phyloP scores from a whole-genome alignment of 768 basidiomycete genomes.

The Panellus pusillus region DNA sequence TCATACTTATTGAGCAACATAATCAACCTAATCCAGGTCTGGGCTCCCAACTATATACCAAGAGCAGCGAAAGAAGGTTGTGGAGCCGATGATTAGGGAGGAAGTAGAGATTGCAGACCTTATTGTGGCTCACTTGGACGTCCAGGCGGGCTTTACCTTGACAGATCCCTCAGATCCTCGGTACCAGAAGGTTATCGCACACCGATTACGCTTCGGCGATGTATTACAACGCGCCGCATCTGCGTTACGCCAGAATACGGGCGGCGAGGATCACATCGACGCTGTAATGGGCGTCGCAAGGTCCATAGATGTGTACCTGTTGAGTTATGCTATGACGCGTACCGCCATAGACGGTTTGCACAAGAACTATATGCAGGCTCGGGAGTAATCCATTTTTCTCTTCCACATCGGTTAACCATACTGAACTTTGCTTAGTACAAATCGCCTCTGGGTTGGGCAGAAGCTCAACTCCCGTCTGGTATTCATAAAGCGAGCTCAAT shows the following conservation, averaged over 20 bases:
- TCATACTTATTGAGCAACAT: too few relatives aligned
- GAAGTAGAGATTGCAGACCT: constrained; percentile 72
- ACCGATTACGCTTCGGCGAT: constrained; percentile 66
- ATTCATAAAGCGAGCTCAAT: constrained; percentile 74
- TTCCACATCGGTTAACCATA: neutral
- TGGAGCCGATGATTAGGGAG: constrained; percentile 55
- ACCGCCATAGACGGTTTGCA: constrained; percentile 61
- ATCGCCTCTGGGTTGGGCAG: constrained; percentile 69
- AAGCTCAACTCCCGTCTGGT: constrained; percentile 74
- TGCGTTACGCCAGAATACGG: constrained; percentile 58
- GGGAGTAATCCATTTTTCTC: constrained; percentile 47
- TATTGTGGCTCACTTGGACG: constrained; percentile 61
- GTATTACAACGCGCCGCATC: constrained; percentile 67
- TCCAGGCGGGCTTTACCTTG: constrained; percentile 74
- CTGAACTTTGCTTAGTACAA: constrained; percentile 41
- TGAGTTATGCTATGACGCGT: constrained; percentile 67
- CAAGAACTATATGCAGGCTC: constrained; percentile 62
- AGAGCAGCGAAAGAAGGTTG: constrained; percentile 55
- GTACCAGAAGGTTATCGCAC: constrained; percentile 60
- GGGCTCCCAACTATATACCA: constrained; percentile 73
- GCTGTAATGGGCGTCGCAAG: constrained; percentile 72
- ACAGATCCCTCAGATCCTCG: constrained; percentile 72
- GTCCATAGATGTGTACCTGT: constrained; percentile 73
- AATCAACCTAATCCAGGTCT: constrained; percentile 27
- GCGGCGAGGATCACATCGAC: constrained; percentile 84